Percentiles rank a stretch among this genome's conserved stretches.
These are phyloP conservation scores for Trifolium pratense DNA, from an alignment of 306 rosid genomes.

Conservation along the genomic window DNA sequence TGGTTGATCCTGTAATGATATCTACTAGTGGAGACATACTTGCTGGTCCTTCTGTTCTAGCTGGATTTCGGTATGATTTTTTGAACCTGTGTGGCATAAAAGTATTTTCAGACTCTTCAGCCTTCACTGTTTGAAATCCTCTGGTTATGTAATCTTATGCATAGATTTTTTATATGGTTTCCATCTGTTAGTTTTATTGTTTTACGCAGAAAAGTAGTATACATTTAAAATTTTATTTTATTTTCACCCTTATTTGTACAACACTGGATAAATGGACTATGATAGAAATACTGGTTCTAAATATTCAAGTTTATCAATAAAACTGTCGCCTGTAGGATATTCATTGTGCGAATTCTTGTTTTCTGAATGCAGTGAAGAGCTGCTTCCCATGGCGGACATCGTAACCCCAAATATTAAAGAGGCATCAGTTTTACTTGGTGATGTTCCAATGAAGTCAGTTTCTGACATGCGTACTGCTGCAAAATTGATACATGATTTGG, in stretches of 20 bases:
- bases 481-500: conserved; percentile 74
- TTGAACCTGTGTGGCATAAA: conserved; percentile 17
- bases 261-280: conserved; percentile 10
- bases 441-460: conserved; percentile 66
- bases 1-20: conserved; percentile 97
- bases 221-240: neutral
- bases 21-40: conserved; percentile 91
- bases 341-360: conserved; percentile 34
- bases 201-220: neutral
- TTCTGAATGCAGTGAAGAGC: conserved; percentile 74
- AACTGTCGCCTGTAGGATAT: conserved; percentile 26
- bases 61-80: conserved; percentile 65
- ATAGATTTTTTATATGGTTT: conserved; percentile 3
- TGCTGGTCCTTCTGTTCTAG: conserved; percentile 71
- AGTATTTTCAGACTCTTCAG: neutral
- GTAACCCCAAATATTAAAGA: conserved; percentile 92
- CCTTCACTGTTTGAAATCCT: neutral
- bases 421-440: conserved; percentile 84
- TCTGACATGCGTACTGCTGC: conserved; percentile 92
- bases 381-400: conserved; percentile 85
- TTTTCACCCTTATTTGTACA: conserved; percentile 2
- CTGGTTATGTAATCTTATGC: neutral
- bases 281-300: conserved; percentile 5
- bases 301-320: conserved; percentile 20
- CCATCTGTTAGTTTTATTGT: conserved; percentile 13